These are phyloP conservation scores for Mycosphaerella arachidis DNA, from an alignment of 2,329 filamentous ascomycete species.

Conservation along the genomic window DNA sequence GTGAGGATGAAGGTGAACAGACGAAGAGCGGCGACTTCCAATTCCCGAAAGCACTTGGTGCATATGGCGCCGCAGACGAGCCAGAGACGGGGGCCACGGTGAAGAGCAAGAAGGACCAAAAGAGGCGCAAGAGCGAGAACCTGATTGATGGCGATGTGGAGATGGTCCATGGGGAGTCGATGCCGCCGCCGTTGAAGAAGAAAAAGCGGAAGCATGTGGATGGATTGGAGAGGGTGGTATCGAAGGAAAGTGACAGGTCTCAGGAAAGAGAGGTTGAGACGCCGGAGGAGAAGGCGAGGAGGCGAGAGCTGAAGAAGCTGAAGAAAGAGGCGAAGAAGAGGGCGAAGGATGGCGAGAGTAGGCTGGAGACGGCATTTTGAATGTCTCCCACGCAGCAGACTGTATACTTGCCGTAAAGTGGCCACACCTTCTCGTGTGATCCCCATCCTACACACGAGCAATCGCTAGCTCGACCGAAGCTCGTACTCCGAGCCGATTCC, in stretches of 20 bases:
- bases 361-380: conserved; percentile 16
- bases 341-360: conserved; percentile 20
- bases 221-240: not conserved
- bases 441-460: no score
- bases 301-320: conserved; percentile 31
- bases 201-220: conserved; percentile 14
- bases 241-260: not conserved
- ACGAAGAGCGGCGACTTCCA: conserved; percentile 14
- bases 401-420: no score
- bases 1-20: conserved; percentile 40
- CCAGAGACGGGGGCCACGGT: conserved; percentile 28
- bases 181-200: conserved; percentile 4
- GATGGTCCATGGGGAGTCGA: conserved; percentile 17
- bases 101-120: conserved; percentile 32
- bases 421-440: no score
- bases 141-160: conserved; percentile 33
- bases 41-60: conserved; percentile 26
- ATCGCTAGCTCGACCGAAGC: no score
- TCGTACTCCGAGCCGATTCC: no score
- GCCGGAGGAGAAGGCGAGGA: conserved; percentile 28
- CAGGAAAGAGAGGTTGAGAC: conserved; percentile 2
- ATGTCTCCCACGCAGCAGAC: not conserved
- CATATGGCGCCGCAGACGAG: conserved; percentile 39
- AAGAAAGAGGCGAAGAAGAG: conserved; percentile 34
- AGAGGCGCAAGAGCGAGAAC: conserved; percentile 22